Percentiles rank a stretch among this genome's conserved stretches.
Conservation (phyloP, 345 rosid species). For the Pseudoturritis turrita region DNA sequence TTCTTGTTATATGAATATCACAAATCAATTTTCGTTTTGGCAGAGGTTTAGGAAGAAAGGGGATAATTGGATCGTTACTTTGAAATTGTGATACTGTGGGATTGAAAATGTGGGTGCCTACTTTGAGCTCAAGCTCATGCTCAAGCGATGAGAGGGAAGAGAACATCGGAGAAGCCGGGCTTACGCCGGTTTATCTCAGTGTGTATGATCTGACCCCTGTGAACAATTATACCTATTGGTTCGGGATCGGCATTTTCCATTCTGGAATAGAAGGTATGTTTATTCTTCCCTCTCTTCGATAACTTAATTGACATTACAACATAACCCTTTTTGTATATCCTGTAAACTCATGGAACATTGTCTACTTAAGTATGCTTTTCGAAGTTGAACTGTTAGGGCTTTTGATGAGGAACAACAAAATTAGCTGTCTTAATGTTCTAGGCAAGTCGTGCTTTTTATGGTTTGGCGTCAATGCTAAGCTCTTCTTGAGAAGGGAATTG, state of each 20-base stretch:
- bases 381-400: not conserved
- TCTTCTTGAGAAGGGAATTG: not conserved
- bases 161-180: constrained; percentile 29
- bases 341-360: not conserved
- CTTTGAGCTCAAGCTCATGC: constrained; percentile 49
- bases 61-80: not conserved
- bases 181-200: constrained; percentile 62
- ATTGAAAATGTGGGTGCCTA: constrained; percentile 63
- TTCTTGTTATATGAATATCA: not conserved
- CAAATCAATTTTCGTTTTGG: not conserved
- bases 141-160: constrained; percentile 51
- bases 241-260: constrained; percentile 92
- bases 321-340: not conserved
- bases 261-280: constrained; percentile 83
- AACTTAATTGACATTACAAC: not conserved
- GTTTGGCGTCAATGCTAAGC: not conserved
- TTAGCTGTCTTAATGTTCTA: not conserved
- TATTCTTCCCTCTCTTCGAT: not conserved
- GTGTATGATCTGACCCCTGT: constrained; percentile 89
- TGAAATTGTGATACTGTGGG: not conserved
- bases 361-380: not conserved
- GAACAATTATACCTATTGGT: constrained; percentile 83
- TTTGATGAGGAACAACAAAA: not conserved
- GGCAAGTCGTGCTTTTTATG: not conserved
- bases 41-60: constrained; percentile 18